Conservation (phyloP, 73 alveolate species). For the Tetrahymena borealis region DNA sequence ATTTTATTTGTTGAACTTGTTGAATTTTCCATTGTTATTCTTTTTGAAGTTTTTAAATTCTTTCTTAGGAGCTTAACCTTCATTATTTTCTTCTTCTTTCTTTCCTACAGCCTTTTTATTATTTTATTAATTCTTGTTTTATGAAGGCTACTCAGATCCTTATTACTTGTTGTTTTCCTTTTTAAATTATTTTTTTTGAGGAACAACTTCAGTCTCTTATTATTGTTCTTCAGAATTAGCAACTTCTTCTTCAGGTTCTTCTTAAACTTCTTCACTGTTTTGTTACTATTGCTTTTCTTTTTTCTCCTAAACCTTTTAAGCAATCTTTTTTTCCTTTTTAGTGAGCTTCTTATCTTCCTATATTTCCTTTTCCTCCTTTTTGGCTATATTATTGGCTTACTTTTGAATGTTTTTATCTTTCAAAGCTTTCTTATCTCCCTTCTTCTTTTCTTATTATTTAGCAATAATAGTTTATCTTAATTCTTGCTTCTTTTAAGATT, state of each 20-base stretch:
- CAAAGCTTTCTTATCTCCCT: slow-evolving; percentile 9
- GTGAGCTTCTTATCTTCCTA: slow-evolving; percentile 14
- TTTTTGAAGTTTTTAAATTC: not conserved
- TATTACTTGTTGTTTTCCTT: not conserved
- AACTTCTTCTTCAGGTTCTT: not conserved
- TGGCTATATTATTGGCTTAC: slow-evolving; percentile 5
- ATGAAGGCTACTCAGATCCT: not conserved
- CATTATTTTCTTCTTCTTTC: not conserved
- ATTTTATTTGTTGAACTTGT: not conserved
- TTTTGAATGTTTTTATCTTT: slow-evolving; percentile 16
- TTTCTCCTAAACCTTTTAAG: not conserved
- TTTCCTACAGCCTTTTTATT: not conserved
- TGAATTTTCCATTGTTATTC: not conserved
- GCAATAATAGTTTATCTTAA: slow-evolving; percentile 16
- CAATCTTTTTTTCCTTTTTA: not conserved
- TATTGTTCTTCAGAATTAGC: not conserved
- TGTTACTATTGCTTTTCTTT: not conserved
- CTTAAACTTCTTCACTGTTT: not conserved
- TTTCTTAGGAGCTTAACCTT: not conserved
- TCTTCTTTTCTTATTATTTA: slow-evolving; percentile 19
- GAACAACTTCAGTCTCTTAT: not conserved
- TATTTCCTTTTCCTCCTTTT: slow-evolving; percentile 9
- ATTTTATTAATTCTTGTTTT: not conserved
- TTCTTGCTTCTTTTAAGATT: slow-evolving; percentile 48
- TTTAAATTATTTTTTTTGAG: not conserved